Evolutionary conservation across 2,329 filamentous ascomycete genomes (phyloP).

Genomic region (Elsinoe batatas): DNA sequence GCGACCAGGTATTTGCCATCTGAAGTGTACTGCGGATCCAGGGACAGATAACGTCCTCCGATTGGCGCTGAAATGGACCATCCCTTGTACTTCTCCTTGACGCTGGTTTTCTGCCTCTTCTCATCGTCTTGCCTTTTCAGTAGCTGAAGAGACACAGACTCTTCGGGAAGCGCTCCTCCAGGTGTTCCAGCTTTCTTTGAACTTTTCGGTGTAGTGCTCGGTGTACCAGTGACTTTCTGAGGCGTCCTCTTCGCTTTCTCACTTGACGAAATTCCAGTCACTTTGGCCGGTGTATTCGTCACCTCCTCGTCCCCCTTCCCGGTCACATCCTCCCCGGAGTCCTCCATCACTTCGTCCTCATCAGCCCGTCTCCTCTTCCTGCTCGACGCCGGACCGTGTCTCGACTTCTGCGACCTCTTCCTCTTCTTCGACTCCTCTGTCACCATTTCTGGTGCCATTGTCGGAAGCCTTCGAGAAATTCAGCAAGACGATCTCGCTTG

Average conservation of each 20-base stretch:
- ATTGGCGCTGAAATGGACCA: conserved; percentile 43
- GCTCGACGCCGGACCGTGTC: conserved; percentile 5
- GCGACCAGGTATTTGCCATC: conserved; percentile 32
- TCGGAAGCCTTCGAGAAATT: background rate
- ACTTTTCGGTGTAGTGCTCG: background rate
- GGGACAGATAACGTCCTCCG: conserved; percentile 46
- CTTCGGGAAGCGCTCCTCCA: background rate
- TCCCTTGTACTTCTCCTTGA: conserved; percentile 14
- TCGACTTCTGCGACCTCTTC: conserved; percentile 11
- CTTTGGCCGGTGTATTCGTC: background rate
- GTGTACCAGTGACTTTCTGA: background rate
- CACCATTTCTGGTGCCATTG: background rate
- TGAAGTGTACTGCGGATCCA: conserved; percentile 48
- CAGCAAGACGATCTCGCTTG: too few species aligned
- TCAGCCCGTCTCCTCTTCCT: conserved; percentile 10
- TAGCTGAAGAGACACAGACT: background rate
- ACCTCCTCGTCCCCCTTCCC: background rate
- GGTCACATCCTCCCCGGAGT: background rate
- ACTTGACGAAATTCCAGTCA: background rate
- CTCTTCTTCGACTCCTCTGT: conserved; percentile 6
- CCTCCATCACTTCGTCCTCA: background rate
- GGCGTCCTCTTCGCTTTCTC: background rate
- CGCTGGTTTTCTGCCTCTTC: background rate
- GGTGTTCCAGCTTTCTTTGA: background rate
- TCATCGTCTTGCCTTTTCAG: background rate